phyloP scores from a whole-genome alignment of 2,329 filamentous ascomycete species.

The Aspergillus neoniger region DNA sequence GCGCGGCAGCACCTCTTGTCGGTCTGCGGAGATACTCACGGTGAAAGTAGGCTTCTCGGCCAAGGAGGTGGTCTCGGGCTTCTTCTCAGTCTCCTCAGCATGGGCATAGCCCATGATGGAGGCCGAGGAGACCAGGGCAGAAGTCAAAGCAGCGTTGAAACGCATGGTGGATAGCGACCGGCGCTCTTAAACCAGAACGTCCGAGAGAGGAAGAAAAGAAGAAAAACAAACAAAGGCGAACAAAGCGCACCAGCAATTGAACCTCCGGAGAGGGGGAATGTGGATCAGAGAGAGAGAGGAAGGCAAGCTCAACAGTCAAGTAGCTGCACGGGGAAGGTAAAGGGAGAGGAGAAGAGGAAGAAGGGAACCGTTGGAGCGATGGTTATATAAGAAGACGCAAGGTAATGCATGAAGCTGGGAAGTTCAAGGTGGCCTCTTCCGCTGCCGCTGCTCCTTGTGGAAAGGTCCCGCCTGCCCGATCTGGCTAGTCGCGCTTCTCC shows the following conservation, averaged over 20 bases:
- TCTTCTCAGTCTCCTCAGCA: constrained; percentile 68
- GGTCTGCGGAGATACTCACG: constrained; percentile 58
- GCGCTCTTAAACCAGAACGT: constrained; percentile 3
- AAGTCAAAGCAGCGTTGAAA: constrained; percentile 76
- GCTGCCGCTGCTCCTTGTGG: constrained; percentile 22
- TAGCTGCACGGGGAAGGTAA: constrained; percentile 11
- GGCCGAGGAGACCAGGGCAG: constrained; percentile 69
- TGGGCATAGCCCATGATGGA: constrained; percentile 67
- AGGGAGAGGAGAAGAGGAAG: constrained; percentile 20
- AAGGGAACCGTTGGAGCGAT: constrained; percentile 24
- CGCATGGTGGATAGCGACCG: constrained; percentile 64
- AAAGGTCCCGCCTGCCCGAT: constrained; percentile 19
- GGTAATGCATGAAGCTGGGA: constrained; percentile 28
- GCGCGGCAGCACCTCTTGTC: constrained; percentile 2
- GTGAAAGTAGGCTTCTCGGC: constrained; percentile 80
- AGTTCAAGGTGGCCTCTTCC: constrained; percentile 50
- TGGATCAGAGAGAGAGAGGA: constrained; percentile 12
- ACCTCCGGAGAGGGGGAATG: constrained; percentile 19
- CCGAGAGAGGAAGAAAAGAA: not conserved
- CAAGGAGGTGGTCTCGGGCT: constrained; percentile 53
- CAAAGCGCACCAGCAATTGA: constrained; percentile 22
- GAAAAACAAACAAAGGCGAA: constrained; percentile 23
- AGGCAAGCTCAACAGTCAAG: constrained; percentile 11
- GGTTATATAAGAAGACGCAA: constrained; percentile 34
- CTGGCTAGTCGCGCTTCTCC: constrained; percentile 21